Evolutionary conservation across 352 stramenopile species (phyloP).

Genomic region (Phytophthora pseudosyringae): DNA sequence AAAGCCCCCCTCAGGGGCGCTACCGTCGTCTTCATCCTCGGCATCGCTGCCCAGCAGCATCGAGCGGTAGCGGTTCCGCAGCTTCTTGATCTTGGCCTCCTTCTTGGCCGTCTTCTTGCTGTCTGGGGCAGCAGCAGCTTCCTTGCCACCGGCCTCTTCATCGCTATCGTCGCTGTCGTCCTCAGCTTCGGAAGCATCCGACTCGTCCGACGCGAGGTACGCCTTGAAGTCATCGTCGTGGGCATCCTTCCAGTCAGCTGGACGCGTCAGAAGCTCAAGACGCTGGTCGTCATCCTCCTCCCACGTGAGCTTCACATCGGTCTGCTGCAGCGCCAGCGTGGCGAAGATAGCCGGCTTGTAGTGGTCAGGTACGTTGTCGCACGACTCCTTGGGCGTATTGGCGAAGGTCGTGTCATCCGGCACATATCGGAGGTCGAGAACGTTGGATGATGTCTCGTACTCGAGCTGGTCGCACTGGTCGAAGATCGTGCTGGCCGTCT

Average conservation of each 20-base stretch:
- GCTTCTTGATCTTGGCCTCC: conserved; percentile 73
- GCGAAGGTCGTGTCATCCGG: conserved; percentile 91
- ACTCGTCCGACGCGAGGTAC: conserved; percentile 93
- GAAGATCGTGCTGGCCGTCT: conserved; percentile 94
- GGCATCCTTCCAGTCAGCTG: conserved; percentile 80
- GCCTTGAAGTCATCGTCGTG: conserved; percentile 94
- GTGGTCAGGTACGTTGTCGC: conserved; percentile 84
- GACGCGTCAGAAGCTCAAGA: conserved; percentile 85
- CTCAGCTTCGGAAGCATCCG: conserved; percentile 60
- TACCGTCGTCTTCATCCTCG: conserved; percentile 67
- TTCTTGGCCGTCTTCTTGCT: conserved; percentile 65
- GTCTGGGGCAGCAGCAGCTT: conserved; percentile 15
- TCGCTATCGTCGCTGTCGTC: conserved; percentile 53
- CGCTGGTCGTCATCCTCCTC: conserved; percentile 94
- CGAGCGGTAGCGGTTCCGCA: conserved; percentile 83
- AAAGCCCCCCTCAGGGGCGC: conserved; percentile 24
- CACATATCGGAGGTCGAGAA: conserved; percentile 96
- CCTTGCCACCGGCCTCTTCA: conserved; percentile 24
- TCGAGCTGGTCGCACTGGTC: conserved; percentile 97
- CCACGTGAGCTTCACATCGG: conserved; percentile 96
- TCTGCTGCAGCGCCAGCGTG: conserved; percentile 92
- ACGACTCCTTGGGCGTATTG: conserved; percentile 89
- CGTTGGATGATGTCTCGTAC: conserved; percentile 96
- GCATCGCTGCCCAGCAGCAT: conserved; percentile 78
- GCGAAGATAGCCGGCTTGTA: conserved; percentile 97